Evolutionary conservation across 2,329 filamentous ascomycete genomes (phyloP), one percentile per base, ranked within the genome.

Genomic region (Cladosporium sp.): DNA sequence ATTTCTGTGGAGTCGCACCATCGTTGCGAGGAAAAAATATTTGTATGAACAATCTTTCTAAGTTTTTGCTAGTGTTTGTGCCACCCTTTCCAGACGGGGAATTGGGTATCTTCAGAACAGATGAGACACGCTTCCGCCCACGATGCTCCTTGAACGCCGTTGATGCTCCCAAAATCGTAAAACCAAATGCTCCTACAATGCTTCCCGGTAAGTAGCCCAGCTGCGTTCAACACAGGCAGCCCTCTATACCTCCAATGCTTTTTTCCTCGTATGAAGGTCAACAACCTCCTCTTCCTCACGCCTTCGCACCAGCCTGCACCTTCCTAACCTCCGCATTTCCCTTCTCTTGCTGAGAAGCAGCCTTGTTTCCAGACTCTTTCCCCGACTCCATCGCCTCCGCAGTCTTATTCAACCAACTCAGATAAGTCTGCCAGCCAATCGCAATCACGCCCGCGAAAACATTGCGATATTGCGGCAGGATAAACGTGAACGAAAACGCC

Each of bases 391-490:
- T 54, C 40, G 46, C 52, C 49, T 89, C 88, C 1, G 87, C 88
- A 56, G 75, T 74, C 63, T 85, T 79, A 63, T 95, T 95, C 63
- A 95, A 70, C 69, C 83, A 87, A 60, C 84, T 88, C 61, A 96
- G 66, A 75, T 95, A 96, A 1, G 89, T 90, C 78, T 95, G 91
- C 91, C 91, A 96, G 0, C 87, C 87, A 48, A 95, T 85, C 1
- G 89, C 88, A 58, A 95, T 79, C 6, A 86, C 57, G 43, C 70
- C 89, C 0, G 86, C 82, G 61, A 95, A 93, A 13, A 95, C 78
- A 61, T 83, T 87, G 46, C 91, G 77, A 69, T 89, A 92, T 64
- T 92, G 83, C 44, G 89, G 75, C 22, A 84, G 82, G 4, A 96
- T 74, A 63, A 89, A 93, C n/a, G 86, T 83, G 64, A 96, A 95